A percentile compares a stretch with the other conserved stretches of the same genome.
Evolutionary conservation across 1,284 basidiomycete species (phyloP).

Genomic region (Heliocybe sulcata): DNA sequence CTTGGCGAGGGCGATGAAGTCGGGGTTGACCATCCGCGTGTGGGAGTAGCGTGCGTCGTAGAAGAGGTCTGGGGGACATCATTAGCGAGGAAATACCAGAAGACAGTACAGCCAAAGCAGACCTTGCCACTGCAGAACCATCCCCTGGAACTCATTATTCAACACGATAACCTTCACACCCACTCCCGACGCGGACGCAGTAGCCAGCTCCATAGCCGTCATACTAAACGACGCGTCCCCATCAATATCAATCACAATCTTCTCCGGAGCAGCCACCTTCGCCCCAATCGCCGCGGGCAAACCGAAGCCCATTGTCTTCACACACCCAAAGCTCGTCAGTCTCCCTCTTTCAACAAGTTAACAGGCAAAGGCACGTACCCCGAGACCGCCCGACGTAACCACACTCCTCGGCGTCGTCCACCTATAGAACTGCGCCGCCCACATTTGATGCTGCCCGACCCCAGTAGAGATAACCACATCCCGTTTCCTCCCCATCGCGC

Average conservation of each 20-base stretch:
- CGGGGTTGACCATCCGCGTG: constrained; percentile 90
- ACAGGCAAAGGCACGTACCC: constrained; percentile 43
- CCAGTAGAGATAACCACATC: constrained; percentile 89
- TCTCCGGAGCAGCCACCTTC: constrained; percentile 92
- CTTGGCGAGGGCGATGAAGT: constrained; percentile 85
- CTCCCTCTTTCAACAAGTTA: constrained; percentile 6
- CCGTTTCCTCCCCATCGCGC: constrained; percentile 76
- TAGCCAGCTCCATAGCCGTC: constrained; percentile 98
- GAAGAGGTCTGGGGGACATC: constrained; percentile 67
- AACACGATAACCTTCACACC: constrained; percentile 90
- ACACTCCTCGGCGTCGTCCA: constrained; percentile 86
- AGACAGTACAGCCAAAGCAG: constrained; percentile 13
- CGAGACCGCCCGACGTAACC: constrained; percentile 96
- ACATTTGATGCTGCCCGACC: constrained; percentile 99
- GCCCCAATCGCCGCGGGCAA: constrained; percentile 92
- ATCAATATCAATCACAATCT: constrained; percentile 94
- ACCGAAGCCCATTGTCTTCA: constrained; percentile 95
- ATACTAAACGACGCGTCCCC: constrained; percentile 98
- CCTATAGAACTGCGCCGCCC: constrained; percentile 93
- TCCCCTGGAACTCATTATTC: constrained; percentile 96
- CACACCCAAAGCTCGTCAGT: constrained; percentile 9
- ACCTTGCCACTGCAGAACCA: constrained; percentile 99
- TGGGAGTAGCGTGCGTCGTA: constrained; percentile 94
- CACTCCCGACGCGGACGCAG: constrained; percentile 86
- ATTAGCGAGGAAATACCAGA: constrained; percentile 2